Base-by-base conservation (phyloP, 495 filamentous ascomycete genomes). In the Monascus purpureus region DNA sequence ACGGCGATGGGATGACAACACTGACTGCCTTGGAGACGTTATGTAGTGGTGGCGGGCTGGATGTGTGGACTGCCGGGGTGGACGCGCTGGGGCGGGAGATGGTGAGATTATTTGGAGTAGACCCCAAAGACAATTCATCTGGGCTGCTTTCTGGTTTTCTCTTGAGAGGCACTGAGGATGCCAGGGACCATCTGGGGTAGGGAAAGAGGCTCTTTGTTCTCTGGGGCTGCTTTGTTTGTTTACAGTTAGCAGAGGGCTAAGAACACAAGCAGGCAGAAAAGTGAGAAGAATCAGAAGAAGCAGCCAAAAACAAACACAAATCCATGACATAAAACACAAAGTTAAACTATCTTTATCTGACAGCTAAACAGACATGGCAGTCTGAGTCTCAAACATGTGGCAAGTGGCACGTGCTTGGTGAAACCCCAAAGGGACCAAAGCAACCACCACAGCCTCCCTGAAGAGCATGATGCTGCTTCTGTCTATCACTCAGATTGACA, bases 1-100 rank as follows among this genome's bases (percentile, higher is more conserved):
- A 49, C 8, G 49, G 44, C 8, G 52, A 45, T 1, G 52, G 49
- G 8, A 55, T 29, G 2, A 55, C 43, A 8, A 55, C 49, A 3
- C 33, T 43, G 16, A 46, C 1, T 5, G 24, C 12, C 4, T 25
- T 31, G 20, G 3, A 17, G 22, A 13, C 17, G 12, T 4, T 9
- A 8, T 18, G 28, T 8, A 20, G 19, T n/a, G 5, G 4, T 9
- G 4, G 20, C 20, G 9, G 20, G 9, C 9, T 22, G 20, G 20
- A 22, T 4, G 5, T 22, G 20, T 22, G 20, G 9, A n/a, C n/a
- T n/a, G n/a, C n/a, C n/a, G n/a, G n/a, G n/a, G n/a, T n/a, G n/a
- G n/a, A n/a, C n/a, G n/a, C n/a, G n/a, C n/a, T n/a, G n/a, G n/a
- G n/a, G n/a, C n/a, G n/a, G n/a, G n/a, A n/a, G n/a, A n/a, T n/a